These are phyloP conservation scores for Solanum pimpinellifolium DNA, from an alignment of 257 asterid species.

Conservation along the genomic window DNA sequence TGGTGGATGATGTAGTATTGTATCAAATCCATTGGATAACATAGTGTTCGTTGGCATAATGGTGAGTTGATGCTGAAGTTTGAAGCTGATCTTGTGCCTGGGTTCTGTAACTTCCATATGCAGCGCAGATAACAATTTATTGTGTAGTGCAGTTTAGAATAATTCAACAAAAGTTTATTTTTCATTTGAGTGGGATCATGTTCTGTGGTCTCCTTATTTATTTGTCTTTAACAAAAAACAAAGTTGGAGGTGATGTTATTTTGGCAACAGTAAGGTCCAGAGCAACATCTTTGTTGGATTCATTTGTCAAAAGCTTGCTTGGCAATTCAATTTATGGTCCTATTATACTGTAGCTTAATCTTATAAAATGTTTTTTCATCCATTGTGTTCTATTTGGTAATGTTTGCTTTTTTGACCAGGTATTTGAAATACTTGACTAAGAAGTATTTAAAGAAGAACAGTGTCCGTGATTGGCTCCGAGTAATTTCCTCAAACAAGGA, in stretches of 20 bases:
- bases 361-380: neutral
- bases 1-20: neutral
- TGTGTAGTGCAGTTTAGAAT: neutral
- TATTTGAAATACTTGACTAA: slow-evolving; percentile 38
- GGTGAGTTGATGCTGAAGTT: neutral
- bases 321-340: neutral
- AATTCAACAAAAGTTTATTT: no score
- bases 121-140: neutral
- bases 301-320: neutral
- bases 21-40: neutral
- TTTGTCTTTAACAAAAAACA: neutral
- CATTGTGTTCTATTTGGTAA: neutral
- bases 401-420: neutral
- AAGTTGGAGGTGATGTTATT: neutral
- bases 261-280: neutral
- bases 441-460: slow-evolving; percentile 41
- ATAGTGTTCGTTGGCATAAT: neutral
- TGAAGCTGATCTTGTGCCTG: neutral
- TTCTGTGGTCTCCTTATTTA: neutral
- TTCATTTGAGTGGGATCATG: neutral
- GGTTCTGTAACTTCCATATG: neutral
- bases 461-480: slow-evolving; percentile 41
- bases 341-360: neutral
- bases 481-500: slow-evolving; percentile 44
- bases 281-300: neutral